Evolutionary conservation across 257 asterid species (phyloP).

Genomic region (Ilex aquifolium): DNA sequence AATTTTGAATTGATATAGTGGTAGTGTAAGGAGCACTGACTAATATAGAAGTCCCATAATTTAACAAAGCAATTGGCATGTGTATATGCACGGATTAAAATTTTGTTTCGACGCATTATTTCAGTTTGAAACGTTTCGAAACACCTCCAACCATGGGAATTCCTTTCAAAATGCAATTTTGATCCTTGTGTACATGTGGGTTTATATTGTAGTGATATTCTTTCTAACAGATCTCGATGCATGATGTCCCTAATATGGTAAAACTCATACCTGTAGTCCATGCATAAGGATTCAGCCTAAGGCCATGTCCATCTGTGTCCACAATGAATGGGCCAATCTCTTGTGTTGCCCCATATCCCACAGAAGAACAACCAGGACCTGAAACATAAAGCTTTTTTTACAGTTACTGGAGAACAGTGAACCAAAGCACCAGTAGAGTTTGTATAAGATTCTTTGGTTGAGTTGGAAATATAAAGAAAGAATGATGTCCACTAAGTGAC

Average conservation of each 20-base stretch:
- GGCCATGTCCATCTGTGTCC: slow-evolving; percentile 44
- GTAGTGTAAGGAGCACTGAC: too few relatives aligned
- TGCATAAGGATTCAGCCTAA: slow-evolving; percentile 58
- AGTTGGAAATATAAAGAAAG: slow-evolving; percentile 16
- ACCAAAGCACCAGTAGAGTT: slow-evolving; percentile 9
- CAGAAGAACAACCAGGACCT: slow-evolving; percentile 99
- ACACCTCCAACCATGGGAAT: too few relatives aligned
- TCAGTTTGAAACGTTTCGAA: too few relatives aligned
- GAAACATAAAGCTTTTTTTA: slow-evolving; percentile 23
- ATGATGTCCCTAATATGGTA: slow-evolving; percentile 6
- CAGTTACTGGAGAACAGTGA: slow-evolving; percentile 18
- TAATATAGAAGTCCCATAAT: too few relatives aligned
- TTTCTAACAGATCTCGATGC: background rate
- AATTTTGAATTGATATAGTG: background rate
- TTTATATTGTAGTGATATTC: background rate
- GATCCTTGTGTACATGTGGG: too few relatives aligned
- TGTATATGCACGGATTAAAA: background rate
- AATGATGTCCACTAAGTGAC: slow-evolving; percentile 7
- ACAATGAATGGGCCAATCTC: slow-evolving; percentile 91
- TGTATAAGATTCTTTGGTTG: slow-evolving; percentile 6
- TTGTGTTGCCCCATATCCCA: slow-evolving; percentile 97
- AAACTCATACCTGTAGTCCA: slow-evolving; percentile 73
- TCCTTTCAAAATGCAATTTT: too few relatives aligned
- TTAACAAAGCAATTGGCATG: too few relatives aligned
- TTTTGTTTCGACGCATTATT: too few relatives aligned